Percentiles rank a stretch among this genome's conserved stretches.
phyloP scores from a whole-genome alignment of 352 stramenopile species.

The Hyaloperonospora brassicae region DNA sequence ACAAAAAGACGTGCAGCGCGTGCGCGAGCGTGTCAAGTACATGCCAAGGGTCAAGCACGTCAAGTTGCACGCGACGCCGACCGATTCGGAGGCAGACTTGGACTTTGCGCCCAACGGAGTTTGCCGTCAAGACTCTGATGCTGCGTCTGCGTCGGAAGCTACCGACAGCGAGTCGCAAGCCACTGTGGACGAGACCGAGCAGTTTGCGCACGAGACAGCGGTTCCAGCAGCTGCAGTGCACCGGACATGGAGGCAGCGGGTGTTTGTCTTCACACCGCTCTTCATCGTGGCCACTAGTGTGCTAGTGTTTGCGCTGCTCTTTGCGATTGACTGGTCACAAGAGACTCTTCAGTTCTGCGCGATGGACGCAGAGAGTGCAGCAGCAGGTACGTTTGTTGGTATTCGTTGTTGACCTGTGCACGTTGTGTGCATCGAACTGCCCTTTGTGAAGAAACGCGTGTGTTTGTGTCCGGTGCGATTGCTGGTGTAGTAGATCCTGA shows the following conservation, averaged over 20 bases:
- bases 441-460: neutral
- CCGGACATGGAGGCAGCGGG: conserved; percentile 23
- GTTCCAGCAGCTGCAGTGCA: conserved; percentile 17
- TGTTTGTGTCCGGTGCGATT: conserved; percentile 2
- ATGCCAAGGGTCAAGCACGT: conserved; percentile 28
- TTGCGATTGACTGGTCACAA: conserved; percentile 42
- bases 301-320: conserved; percentile 39
- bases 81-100: conserved; percentile 54
- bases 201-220: conserved; percentile 24
- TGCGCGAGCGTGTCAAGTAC: conserved; percentile 51
- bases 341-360: conserved; percentile 43
- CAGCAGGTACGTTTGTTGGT: conserved; percentile 28
- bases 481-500: conserved; percentile 25
- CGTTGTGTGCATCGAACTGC: neutral
- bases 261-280: conserved; percentile 31
- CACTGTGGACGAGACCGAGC: conserved; percentile 36
- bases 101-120: conserved; percentile 40
- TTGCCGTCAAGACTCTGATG: conserved; percentile 27
- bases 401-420: neutral
- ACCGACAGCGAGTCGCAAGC: conserved; percentile 35
- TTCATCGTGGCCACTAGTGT: conserved; percentile 31
- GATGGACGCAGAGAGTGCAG: conserved; percentile 22
- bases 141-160: conserved; percentile 37
- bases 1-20: conserved; percentile 51
- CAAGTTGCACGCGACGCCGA: conserved; percentile 27